Conservation (phyloP, 257 asterid species). For the Penstemon davidsonii region DNA sequence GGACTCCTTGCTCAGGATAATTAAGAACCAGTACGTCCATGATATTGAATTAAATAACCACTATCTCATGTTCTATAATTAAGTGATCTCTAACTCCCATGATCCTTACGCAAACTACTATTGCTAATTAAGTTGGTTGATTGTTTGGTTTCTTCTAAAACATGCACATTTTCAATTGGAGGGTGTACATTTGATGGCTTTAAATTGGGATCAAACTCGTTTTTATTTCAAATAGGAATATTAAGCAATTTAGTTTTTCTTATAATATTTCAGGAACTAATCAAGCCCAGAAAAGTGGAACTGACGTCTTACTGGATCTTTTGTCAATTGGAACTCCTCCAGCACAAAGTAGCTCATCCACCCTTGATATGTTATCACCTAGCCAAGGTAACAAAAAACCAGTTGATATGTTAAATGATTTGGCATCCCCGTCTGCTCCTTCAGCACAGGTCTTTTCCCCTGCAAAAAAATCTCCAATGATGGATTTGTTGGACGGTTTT, state of each 20-base stretch:
- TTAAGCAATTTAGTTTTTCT: conserved; percentile 19
- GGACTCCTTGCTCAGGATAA: too few species aligned
- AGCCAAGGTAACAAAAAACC: conserved; percentile 52
- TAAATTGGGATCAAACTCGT: not conserved
- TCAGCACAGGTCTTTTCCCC: conserved; percentile 45
- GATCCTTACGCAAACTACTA: not conserved
- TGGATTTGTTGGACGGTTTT: conserved; percentile 84
- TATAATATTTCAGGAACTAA: conserved; percentile 48
- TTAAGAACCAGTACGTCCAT: too few species aligned
- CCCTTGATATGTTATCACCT: conserved; percentile 51
- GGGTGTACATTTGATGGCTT: not conserved
- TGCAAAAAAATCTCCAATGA: conserved; percentile 66
- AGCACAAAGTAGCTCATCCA: conserved; percentile 54
- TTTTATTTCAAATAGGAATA: not conserved
- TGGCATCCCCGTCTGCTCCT: conserved; percentile 58
- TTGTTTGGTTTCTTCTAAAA: conserved; percentile 16
- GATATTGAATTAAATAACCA: not conserved
- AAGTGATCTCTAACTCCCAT: not conserved
- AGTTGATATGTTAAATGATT: conserved; percentile 46
- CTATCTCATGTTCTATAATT: not conserved
- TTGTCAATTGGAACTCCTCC: conserved; percentile 84
- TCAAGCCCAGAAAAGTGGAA: conserved; percentile 58
- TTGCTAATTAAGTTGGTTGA: conserved; percentile 17
- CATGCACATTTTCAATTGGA: conserved; percentile 25
- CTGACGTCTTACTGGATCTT: conserved; percentile 78